Base-by-base conservation (phyloP, 257 asterid genomes). In the Pogostemon cablin region DNA sequence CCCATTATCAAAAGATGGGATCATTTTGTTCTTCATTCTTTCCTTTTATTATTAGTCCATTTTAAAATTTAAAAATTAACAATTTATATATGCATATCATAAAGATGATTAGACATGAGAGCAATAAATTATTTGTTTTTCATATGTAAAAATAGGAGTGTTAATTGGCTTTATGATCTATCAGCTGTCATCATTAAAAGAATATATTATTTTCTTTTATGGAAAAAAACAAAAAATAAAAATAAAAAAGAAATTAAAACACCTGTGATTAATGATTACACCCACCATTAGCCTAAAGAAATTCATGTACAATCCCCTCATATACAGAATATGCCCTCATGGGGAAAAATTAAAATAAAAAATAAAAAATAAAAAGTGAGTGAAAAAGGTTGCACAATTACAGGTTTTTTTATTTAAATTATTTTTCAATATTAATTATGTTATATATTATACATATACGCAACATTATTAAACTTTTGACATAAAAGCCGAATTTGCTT, bases 211-310 rank as follows among this genome's bases (percentile, higher is more conserved):
- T 46, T 11, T 50, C 52, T 74, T 68, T 52, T 6, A 15, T 34
- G 41, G 8, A 9, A 55, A 44, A 34, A 46, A 40, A 39, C 17
- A 62, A 49, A 32, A 10, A 41, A 25, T 8, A 12, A 66, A 35
- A 62, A 58, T 8, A 43, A 37, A 43, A 37, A 25, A 43, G 70
- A 15, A 25, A 25, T 25, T 1, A 25, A 49, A 67, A 54, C 80
- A 75, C 73, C 77, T 83, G 83, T 78, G 80, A 52, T 39, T 62
- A 80, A 83, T 83, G 83, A 83, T 80, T 80, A 67, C 83, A 66
- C 78, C 77, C 82, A 79, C 84, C 72, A 79, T 81, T 64, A 60
- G 71, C 60, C 74, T 67, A 67, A 71, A 43, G 11, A 67, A 67
- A 67, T 49, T 74, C 76, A 74, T 76, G 75, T 4, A 61, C 71